Evolutionary conservation across 2,329 filamentous ascomycete species (phyloP).

Genomic region (Phaeomoniella chlamydospora): DNA sequence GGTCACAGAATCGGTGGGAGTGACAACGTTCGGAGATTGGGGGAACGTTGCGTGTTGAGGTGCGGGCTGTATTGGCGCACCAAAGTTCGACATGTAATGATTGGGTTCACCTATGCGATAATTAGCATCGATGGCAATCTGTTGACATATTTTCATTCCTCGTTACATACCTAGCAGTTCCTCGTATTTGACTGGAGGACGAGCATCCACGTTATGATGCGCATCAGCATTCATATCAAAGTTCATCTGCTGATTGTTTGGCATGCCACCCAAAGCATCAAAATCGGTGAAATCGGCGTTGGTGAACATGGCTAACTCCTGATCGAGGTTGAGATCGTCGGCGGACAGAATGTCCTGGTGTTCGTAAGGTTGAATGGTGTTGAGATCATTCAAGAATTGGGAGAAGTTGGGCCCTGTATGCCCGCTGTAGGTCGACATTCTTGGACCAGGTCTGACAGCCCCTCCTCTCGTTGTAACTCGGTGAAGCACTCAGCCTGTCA

Average conservation of each 20-base stretch:
- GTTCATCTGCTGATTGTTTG: slow-evolving; percentile 10
- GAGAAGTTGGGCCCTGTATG: slow-evolving; percentile 77
- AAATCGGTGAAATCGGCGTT: slow-evolving; percentile 74
- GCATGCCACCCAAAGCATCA: slow-evolving; percentile 30
- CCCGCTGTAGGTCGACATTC: slow-evolving; percentile 61
- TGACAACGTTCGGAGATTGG: neutral
- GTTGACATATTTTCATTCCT: neutral
- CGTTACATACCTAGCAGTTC: slow-evolving; percentile 6
- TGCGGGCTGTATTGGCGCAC: slow-evolving; percentile 12
- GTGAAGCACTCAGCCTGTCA: no score
- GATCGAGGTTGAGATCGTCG: slow-evolving; percentile 50
- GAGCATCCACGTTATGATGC: neutral
- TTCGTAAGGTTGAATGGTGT: slow-evolving; percentile 51
- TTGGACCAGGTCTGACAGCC: no score
- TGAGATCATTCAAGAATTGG: slow-evolving; percentile 76
- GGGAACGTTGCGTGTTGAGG: slow-evolving; percentile 2
- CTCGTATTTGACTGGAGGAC: slow-evolving; percentile 10
- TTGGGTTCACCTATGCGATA: slow-evolving; percentile 3
- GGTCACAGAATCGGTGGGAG: neutral
- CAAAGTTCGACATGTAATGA: slow-evolving; percentile 10
- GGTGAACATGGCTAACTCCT: slow-evolving; percentile 65
- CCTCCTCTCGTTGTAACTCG: no score
- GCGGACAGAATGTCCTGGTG: slow-evolving; percentile 44
- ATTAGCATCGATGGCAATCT: neutral
- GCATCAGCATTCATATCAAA: slow-evolving; percentile 9